Conservation (phyloP, 768 basidiomycete species). For the Sarcodon sp. region DNA sequence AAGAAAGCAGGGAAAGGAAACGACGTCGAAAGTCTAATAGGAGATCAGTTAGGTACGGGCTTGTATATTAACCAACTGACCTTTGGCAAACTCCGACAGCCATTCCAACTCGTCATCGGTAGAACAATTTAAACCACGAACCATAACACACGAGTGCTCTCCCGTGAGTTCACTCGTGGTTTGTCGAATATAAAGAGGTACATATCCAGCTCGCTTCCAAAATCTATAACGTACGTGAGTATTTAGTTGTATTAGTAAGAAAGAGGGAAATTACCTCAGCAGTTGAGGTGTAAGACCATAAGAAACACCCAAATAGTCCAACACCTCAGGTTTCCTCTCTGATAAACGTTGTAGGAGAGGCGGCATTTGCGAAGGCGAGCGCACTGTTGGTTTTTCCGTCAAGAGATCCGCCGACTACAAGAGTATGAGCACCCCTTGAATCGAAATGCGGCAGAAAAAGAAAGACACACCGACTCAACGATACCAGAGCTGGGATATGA, state of each 20-base stretch:
- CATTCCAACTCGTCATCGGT: constrained; percentile 56
- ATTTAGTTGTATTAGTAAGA: neutral
- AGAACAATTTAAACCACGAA: constrained; percentile 67
- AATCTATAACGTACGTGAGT: constrained; percentile 34
- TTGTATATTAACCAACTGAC: constrained; percentile 22
- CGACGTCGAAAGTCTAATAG: constrained; percentile 78
- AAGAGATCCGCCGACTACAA: constrained; percentile 40
- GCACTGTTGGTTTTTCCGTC: constrained; percentile 68
- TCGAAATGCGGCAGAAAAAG: constrained; percentile 1
- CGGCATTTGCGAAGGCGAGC: constrained; percentile 72
- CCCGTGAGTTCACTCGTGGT: constrained; percentile 92
- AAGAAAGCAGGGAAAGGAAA: constrained; percentile 83
- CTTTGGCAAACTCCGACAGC: constrained; percentile 82
- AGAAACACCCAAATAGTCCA: constrained; percentile 94
- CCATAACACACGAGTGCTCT: constrained; percentile 95
- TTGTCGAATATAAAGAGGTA: constrained; percentile 88
- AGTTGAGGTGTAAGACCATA: constrained; percentile 87
- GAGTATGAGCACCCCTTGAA: neutral
- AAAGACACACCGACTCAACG: constrained; percentile 32
- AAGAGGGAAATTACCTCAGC: constrained; percentile 36
- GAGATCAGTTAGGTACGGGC: neutral
- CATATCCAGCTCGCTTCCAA: constrained; percentile 91
- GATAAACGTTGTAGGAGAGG: constrained; percentile 84
- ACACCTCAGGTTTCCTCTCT: constrained; percentile 76
- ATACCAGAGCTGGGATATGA: constrained; percentile 45